Evolutionary conservation across 495 filamentous ascomycete species (phyloP).

Genomic region (Copromyces sp.): DNA sequence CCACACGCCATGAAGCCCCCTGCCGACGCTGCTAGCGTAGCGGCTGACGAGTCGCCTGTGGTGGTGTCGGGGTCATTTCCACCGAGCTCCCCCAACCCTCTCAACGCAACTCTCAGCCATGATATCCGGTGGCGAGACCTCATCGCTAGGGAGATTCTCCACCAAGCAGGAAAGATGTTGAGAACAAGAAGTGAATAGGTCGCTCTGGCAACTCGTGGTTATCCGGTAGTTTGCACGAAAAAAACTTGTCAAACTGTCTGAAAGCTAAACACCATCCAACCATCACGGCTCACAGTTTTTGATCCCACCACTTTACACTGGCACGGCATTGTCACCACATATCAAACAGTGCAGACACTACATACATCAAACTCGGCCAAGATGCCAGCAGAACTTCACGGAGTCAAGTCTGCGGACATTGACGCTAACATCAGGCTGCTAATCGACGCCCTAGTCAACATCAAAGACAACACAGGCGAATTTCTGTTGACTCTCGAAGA

Average conservation of each 20-base stretch:
- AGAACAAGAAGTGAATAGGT: neutral
- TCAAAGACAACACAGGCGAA: slow-evolving; percentile 56
- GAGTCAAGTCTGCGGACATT: slow-evolving; percentile 34
- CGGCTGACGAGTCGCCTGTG: neutral
- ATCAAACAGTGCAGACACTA: neutral
- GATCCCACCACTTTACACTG: neutral
- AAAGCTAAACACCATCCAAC: neutral
- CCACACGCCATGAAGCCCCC: neutral
- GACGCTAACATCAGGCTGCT: slow-evolving; percentile 49
- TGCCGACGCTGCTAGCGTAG: neutral
- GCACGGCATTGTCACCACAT: neutral
- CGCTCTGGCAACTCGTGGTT: neutral
- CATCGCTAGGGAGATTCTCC: neutral
- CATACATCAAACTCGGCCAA: neutral
- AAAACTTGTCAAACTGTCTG: neutral
- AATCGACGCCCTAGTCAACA: slow-evolving; percentile 58
- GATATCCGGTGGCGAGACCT: neutral
- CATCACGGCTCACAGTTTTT: neutral
- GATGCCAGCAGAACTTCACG: slow-evolving; percentile 32
- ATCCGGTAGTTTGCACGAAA: neutral
- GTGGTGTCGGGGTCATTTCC: neutral
- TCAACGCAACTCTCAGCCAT: neutral
- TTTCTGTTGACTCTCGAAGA: slow-evolving; percentile 57
- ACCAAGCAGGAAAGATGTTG: neutral
- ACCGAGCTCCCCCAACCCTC: neutral